These are phyloP conservation scores for Fragilaria crotonensis DNA, from an alignment of 108 stramenopile genomes.

Conservation along the genomic window DNA sequence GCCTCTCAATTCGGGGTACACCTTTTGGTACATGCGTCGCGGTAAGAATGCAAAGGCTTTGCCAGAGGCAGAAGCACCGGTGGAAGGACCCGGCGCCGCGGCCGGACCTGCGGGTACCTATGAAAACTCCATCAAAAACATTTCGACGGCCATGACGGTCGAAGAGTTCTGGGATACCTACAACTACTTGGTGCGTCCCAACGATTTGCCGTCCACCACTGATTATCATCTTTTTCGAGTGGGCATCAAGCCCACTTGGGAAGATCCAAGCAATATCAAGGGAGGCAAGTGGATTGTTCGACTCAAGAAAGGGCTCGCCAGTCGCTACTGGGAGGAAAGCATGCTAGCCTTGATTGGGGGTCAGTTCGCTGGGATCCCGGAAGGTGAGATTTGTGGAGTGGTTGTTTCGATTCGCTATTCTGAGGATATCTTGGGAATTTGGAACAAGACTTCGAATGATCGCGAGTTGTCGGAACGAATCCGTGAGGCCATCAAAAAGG, in stretches of 20 bases:
- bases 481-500: constrained; percentile 74
- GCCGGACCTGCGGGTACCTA: constrained; percentile 21
- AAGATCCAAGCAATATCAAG: constrained; percentile 79
- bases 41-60: constrained; percentile 32
- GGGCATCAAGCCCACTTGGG: constrained; percentile 97
- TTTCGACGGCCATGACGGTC: constrained; percentile 82
- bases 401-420: constrained; percentile 85
- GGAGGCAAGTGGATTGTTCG: constrained; percentile 96
- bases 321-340: constrained; percentile 92
- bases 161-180: constrained; percentile 92
- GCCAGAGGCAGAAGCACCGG: constrained; percentile 10
- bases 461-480: constrained; percentile 65
- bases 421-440: constrained; percentile 93
- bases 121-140: constrained; percentile 76
- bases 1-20: constrained; percentile 29
- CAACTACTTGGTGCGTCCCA: constrained; percentile 81
- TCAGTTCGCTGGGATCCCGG: constrained; percentile 73
- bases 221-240: constrained; percentile 93
- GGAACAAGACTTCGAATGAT: constrained; percentile 83
- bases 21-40: constrained; percentile 78
- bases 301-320: constrained; percentile 73
- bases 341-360: constrained; percentile 91
- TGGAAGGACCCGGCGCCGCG: neutral
- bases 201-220: constrained; percentile 67
- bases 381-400: constrained; percentile 89